A percentile compares a stretch with the other conserved stretches of the same genome.
phyloP scores from a whole-genome alignment of 2,329 filamentous ascomycete genomes.

The Penicillium hesseltinei region DNA sequence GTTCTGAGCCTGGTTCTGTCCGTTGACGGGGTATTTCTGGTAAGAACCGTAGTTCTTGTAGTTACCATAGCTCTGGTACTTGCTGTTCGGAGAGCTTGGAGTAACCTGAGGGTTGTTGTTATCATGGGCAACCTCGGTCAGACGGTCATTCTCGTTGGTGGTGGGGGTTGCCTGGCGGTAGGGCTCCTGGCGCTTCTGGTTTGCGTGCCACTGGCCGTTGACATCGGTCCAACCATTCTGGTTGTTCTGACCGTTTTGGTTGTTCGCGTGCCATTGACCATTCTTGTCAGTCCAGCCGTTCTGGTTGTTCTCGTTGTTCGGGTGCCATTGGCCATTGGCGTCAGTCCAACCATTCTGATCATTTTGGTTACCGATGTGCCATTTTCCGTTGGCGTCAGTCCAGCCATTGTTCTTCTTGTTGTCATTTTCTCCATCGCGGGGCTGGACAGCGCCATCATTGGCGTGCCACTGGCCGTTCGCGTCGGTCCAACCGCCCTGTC shows the following conservation, averaged over 20 bases:
- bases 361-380: not conserved
- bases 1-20: conserved; percentile 3
- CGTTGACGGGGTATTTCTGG: conserved; percentile 3
- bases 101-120: conserved; percentile 2
- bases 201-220: conserved; percentile 14
- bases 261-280: conserved; percentile 14
- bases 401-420: no score
- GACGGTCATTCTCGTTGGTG: not conserved
- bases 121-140: not conserved
- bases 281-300: not conserved
- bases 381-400: no score
- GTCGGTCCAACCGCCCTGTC: no score
- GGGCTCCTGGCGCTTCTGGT: not conserved
- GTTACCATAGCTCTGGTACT: conserved; percentile 4
- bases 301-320: not conserved
- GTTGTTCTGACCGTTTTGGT: not conserved
- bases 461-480: conserved; percentile 12
- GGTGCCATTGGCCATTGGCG: conserved; percentile 1
- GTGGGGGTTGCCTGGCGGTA: not conserved
- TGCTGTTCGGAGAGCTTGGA: not conserved
- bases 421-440: no score
- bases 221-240: conserved; percentile 13
- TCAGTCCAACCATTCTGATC: conserved; percentile 15
- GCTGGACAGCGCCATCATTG: not conserved
- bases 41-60: conserved; percentile 9